Evolutionary conservation across 805 yeast genomes (phyloP).

Genomic region (Cyberlindnera xishuangbannaensis): DNA sequence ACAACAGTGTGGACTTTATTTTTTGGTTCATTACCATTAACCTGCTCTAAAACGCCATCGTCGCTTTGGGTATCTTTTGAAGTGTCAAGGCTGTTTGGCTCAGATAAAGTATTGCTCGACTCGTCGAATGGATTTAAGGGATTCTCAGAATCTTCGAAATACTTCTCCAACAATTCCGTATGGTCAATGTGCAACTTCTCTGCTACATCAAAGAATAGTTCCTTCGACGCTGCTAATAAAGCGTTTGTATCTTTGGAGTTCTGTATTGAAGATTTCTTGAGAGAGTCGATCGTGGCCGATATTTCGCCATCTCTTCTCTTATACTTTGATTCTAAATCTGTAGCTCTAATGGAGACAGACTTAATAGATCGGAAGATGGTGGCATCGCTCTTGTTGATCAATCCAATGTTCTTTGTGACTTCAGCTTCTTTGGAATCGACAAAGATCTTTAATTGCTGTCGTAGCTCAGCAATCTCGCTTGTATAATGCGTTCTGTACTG

Average conservation of each 20-base stretch:
- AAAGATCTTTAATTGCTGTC: conserved; percentile 32
- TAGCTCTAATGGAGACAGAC: conserved; percentile 40
- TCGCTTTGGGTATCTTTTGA: conserved; percentile 2
- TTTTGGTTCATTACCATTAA: not conserved
- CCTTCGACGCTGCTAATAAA: conserved; percentile 41
- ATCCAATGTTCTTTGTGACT: conserved; percentile 31
- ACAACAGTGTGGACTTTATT: not conserved
- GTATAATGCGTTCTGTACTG: conserved; percentile 47
- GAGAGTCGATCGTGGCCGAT: conserved; percentile 35
- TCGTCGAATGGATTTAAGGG: conserved; percentile 12
- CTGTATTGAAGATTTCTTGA: conserved; percentile 38
- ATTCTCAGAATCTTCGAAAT: conserved; percentile 23
- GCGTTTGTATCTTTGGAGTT: conserved; percentile 45
- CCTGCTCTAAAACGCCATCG: too few species aligned
- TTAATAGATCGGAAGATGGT: conserved; percentile 46
- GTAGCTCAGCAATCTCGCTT: conserved; percentile 36
- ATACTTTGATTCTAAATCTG: conserved; percentile 44
- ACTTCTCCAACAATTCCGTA: conserved; percentile 16
- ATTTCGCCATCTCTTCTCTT: conserved; percentile 40
- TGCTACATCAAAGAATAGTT: conserved; percentile 36
- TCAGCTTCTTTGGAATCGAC: conserved; percentile 31
- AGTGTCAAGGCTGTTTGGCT: not conserved
- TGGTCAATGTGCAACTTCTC: conserved; percentile 27
- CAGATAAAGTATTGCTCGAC: too few species aligned
- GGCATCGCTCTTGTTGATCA: conserved; percentile 40